Percentiles rank a stretch among this genome's conserved stretches.
Evolutionary conservation across 2,329 filamentous ascomycete genomes (phyloP).

Genomic region (Penicillium olsonii): DNA sequence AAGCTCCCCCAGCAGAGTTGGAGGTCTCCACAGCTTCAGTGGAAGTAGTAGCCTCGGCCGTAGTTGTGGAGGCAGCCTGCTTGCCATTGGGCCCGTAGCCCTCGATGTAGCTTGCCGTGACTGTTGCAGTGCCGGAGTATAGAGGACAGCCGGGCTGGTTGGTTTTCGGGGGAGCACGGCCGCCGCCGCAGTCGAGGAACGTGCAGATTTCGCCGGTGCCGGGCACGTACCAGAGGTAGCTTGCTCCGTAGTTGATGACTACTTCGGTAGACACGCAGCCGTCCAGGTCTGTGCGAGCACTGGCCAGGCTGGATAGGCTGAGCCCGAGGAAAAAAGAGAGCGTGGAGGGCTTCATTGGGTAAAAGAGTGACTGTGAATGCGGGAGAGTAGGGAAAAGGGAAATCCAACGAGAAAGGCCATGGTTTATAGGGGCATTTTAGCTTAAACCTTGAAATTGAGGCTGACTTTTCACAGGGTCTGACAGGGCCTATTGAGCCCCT

Average conservation of each 20-base stretch:
- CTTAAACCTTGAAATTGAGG: background rate
- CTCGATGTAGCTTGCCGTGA: conserved; percentile 25
- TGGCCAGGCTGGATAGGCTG: conserved; percentile 8
- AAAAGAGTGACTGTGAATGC: conserved; percentile 8
- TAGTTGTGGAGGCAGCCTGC: conserved; percentile 16
- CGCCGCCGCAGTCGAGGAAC: conserved; percentile 67
- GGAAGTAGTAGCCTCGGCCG: conserved; percentile 11
- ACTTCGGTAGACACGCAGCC: conserved; percentile 30
- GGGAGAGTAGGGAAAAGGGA: background rate
- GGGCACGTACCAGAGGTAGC: conserved; percentile 59
- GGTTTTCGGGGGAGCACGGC: conserved; percentile 64
- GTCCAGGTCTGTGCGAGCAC: conserved; percentile 26
- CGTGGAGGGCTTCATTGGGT: conserved; percentile 23
- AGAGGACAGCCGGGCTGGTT: conserved; percentile 60
- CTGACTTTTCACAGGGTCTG: background rate
- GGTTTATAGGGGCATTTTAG: background rate
- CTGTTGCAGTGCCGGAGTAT: conserved; percentile 27
- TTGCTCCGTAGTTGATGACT: conserved; percentile 29
- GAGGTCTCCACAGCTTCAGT: conserved; percentile 1
- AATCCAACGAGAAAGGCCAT: background rate
- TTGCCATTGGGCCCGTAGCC: conserved; percentile 25
- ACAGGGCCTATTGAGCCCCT: background rate
- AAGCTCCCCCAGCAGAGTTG: background rate
- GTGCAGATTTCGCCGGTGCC: conserved; percentile 66
- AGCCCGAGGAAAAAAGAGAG: conserved; percentile 23